Conservation (phyloP, 345 rosid species). For the Lepidium africanum region DNA sequence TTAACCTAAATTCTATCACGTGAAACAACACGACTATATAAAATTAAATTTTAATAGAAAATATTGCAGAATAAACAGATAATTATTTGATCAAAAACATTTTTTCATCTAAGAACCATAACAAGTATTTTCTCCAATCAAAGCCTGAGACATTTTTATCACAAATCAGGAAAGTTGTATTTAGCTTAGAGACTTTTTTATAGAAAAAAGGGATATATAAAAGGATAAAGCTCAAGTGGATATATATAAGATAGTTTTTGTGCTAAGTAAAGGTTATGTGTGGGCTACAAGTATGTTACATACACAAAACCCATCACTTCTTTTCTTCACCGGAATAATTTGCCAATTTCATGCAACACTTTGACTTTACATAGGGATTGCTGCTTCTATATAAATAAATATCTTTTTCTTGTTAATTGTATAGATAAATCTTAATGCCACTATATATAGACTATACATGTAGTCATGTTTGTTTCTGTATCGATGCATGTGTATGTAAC, state of each 20-base stretch:
- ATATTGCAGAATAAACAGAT: too few relatives aligned
- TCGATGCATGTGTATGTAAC: constrained; percentile 2
- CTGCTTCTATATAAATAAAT: not conserved
- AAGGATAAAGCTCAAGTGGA: constrained; percentile 11
- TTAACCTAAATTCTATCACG: too few relatives aligned
- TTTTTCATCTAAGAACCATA: too few relatives aligned
- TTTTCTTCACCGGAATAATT: constrained; percentile 21
- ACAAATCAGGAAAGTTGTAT: not conserved
- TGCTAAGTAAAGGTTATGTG: constrained; percentile 9
- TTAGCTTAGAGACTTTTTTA: not conserved
- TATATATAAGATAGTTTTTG: not conserved
- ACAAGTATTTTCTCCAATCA: not conserved
- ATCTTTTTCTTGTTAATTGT: too few relatives aligned
- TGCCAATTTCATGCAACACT: constrained; percentile 29
- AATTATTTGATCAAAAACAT: too few relatives aligned
- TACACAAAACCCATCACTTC: constrained; percentile 14
- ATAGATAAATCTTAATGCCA: not conserved
- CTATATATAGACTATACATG: not conserved
- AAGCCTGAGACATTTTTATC: not conserved
- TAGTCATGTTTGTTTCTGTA: not conserved
- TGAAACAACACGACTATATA: too few relatives aligned
- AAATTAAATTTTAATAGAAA: too few relatives aligned
- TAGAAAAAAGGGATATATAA: not conserved
- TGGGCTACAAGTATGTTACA: constrained; percentile 24
- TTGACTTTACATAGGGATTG: constrained; percentile 26